Conservation (phyloP, 176 grass and related monocot species). For the Oryza nivara region DNA sequence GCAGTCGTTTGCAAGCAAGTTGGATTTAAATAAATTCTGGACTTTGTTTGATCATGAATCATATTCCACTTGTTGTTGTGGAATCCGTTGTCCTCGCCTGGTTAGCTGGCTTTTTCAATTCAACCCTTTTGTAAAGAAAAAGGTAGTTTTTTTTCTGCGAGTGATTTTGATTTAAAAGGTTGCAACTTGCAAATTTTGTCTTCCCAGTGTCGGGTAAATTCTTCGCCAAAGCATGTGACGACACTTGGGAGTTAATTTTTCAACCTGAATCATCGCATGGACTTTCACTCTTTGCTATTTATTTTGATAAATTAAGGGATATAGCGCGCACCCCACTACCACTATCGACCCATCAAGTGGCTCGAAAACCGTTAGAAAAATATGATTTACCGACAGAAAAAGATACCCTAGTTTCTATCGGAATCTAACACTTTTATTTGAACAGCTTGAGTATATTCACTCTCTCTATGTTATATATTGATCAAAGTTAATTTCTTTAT, state of each 20-base stretch:
- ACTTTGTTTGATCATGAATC: slow-evolving; percentile 32
- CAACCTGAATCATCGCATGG: not conserved
- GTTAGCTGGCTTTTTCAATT: not conserved
- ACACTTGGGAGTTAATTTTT: not conserved
- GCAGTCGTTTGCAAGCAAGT: not conserved
- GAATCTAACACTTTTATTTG: too few species aligned
- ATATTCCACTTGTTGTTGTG: slow-evolving; percentile 20
- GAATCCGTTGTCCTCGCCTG: slow-evolving; percentile 29
- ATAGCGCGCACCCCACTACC: too few species aligned
- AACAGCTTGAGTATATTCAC: not conserved
- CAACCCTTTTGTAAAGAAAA: not conserved
- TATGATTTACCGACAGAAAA: too few species aligned
- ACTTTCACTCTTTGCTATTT: not conserved
- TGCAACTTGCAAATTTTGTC: slow-evolving; percentile 20
- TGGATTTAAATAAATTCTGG: not conserved
- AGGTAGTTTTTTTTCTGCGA: not conserved
- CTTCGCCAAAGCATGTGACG: not conserved
- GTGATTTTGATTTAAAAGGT: not conserved
- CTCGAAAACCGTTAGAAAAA: too few species aligned
- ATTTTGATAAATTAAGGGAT: not conserved
- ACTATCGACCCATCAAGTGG: too few species aligned
- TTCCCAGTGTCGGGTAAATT: slow-evolving; percentile 4
- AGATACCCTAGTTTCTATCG: too few species aligned
- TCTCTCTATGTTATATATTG: not conserved
- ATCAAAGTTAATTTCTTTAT: not conserved